phyloP scores from a whole-genome alignment of 1,284 basidiomycete genomes.

The Rhizoctonia solani region DNA sequence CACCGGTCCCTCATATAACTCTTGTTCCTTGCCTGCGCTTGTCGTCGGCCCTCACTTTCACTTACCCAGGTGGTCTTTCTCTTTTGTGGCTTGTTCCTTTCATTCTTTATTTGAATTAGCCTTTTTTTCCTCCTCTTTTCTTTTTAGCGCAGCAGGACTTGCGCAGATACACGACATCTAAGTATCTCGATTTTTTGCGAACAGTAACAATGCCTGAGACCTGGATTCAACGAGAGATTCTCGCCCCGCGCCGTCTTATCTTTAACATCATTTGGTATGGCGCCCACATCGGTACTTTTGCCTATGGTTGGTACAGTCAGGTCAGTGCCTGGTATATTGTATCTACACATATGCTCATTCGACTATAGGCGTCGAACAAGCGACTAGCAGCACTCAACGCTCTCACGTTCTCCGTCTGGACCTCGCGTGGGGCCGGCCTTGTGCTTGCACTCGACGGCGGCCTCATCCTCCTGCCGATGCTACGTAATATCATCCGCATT shows the following conservation, averaged over 20 bases:
- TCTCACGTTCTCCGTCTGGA: slow-evolving; percentile 81
- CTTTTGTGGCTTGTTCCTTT: too few relatives aligned
- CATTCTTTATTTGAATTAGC: slow-evolving; percentile 38
- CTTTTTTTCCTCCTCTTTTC: slow-evolving; percentile 38
- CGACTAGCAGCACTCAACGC: slow-evolving; percentile 73
- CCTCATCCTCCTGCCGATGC: slow-evolving; percentile 81
- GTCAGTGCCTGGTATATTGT: slow-evolving; percentile 47
- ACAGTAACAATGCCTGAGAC: slow-evolving; percentile 53
- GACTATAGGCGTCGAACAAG: slow-evolving; percentile 59
- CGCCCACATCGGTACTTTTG: slow-evolving; percentile 68
- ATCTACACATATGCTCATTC: background rate
- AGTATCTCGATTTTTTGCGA: slow-evolving; percentile 48
- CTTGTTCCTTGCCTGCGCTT: background rate
- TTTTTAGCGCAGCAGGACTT: slow-evolving; percentile 42
- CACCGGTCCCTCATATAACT: background rate
- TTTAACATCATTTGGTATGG: slow-evolving; percentile 82
- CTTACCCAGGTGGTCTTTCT: slow-evolving; percentile 26
- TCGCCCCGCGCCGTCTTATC: slow-evolving; percentile 60
- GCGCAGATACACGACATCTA: slow-evolving; percentile 49
- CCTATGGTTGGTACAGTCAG: slow-evolving; percentile 80
- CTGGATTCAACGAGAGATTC: slow-evolving; percentile 73
- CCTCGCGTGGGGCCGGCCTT: slow-evolving; percentile 82
- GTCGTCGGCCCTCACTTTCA: slow-evolving; percentile 36
- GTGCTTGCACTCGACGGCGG: slow-evolving; percentile 82
- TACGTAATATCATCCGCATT: slow-evolving; percentile 80